Base-by-base conservation (phyloP, 768 basidiomycete genomes). In the Hypsizygus marmoreus region DNA sequence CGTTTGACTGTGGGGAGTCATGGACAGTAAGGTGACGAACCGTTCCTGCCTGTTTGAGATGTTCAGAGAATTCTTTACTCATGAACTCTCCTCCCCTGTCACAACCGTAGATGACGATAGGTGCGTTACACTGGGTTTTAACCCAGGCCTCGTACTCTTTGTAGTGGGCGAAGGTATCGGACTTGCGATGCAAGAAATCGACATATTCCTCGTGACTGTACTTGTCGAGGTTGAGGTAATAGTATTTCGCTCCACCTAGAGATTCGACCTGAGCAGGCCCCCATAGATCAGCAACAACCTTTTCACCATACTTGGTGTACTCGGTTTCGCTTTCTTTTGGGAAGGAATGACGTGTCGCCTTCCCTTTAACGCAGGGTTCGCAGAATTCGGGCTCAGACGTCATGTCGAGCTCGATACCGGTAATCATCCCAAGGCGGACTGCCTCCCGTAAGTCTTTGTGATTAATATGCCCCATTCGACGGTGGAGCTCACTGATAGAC, bases 391-490 rank as follows among this genome's bases (percentile, higher is more conserved):
- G 53, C 23, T 59, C 57, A 0, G 57, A 58, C 14, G 49, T 30
- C 32, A 49, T 40, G 40, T 59, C 57, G 2, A 73, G 54, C 6
- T 56, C 52, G 12, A 75, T 49, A 1, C 69, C 70, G 1, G 37
- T 56, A 12, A 74, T 49, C 40, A 57, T 49, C 3, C 59, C 59
- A 12, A 64, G 52, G 7, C 44, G 29, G 2, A 69, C 46, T 62
- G 69, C 61, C 11, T 56, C 24, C 3, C 50, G 42, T 16, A 67
- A 59, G 5, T 59, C 48, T 0, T 59, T 50, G 6, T 56, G 57
- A 13, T 66, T 56, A 12, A 71, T 58, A 42, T 75, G 73, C 1
- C 68, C 70, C 43, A 73, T 58, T 10, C 43, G 34, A 2, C 51
- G 47, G 33, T 75, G 72, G 5, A 71, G 51, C 30, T 69, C 59